A percentile compares a stretch with the other conserved stretches of the same genome.
Evolutionary conservation across 768 basidiomycete genomes (phyloP).

Genomic region (Clitopilus passeckerianus): DNA sequence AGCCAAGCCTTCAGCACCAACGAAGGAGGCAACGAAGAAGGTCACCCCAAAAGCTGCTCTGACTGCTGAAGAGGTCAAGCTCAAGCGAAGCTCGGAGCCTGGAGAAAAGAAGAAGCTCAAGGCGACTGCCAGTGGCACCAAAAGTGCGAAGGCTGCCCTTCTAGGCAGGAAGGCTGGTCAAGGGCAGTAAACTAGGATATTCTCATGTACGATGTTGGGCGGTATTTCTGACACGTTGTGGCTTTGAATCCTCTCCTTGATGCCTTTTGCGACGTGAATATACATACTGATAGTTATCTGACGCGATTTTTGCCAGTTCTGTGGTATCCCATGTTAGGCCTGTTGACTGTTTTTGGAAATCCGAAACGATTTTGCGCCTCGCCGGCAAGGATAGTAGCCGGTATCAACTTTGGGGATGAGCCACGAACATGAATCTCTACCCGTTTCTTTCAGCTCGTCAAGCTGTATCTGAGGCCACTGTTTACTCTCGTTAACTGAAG

Average conservation of each 20-base stretch:
- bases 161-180: slow-evolving; percentile 48
- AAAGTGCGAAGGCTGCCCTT: slow-evolving; percentile 50
- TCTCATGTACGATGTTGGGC: no score
- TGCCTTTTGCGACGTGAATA: no score
- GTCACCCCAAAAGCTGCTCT: slow-evolving; percentile 8
- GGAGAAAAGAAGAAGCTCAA: slow-evolving; percentile 59
- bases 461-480: background rate
- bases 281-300: no score
- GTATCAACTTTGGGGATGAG: background rate
- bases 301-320: background rate
- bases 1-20: background rate
- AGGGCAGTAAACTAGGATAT: slow-evolving; percentile 8
- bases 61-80: slow-evolving; percentile 44
- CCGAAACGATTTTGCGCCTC: background rate
- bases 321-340: background rate
- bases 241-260: background rate
- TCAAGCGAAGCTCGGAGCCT: slow-evolving; percentile 37
- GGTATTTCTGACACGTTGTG: background rate
- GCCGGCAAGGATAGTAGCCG: background rate
- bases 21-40: background rate
- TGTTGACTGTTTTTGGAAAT: background rate
- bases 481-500: background rate
- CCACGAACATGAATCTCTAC: background rate
- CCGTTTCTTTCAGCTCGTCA: background rate
- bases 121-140: slow-evolving; percentile 30